Evolutionary conservation across 192 early-diverging fungal species (phyloP).

Genomic region (Haplosporangium gracile): DNA sequence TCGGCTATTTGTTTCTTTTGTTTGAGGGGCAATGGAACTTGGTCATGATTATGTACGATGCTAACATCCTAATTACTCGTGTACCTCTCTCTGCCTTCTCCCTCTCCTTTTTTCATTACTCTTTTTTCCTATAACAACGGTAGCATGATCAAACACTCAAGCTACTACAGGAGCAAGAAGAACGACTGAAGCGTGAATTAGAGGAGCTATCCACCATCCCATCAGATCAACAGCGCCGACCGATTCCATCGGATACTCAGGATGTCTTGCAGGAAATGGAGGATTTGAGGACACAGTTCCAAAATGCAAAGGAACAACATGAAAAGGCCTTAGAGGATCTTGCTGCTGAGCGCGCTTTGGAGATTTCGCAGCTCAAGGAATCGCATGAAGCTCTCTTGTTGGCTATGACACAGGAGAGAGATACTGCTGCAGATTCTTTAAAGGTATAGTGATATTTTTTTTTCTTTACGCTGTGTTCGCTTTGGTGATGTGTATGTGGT

Average conservation of each 20-base stretch:
- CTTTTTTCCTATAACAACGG: neutral
- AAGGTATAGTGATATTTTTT: constrained; percentile 19
- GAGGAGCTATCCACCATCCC: constrained; percentile 31
- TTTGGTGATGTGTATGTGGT: neutral
- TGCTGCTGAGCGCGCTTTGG: constrained; percentile 11
- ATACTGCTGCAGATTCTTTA: constrained; percentile 14
- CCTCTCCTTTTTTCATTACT: neutral
- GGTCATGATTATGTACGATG: neutral
- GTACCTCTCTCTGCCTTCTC: neutral
- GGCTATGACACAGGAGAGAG: constrained; percentile 29
- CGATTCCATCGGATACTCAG: constrained; percentile 46
- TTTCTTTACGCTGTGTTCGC: neutral
- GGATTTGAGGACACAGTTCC: constrained; percentile 38
- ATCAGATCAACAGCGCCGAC: constrained; percentile 35
- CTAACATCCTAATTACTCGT: neutral
- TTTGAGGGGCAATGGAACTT: constrained; percentile 2
- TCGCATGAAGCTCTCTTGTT: constrained; percentile 16
- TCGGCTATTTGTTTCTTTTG: constrained; percentile 7
- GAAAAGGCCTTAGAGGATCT: constrained; percentile 32
- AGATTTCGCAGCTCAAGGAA: constrained; percentile 39
- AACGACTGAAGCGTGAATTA: constrained; percentile 38
- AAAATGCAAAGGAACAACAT: constrained; percentile 29
- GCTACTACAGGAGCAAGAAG: constrained; percentile 52
- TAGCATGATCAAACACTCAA: constrained; percentile 54
- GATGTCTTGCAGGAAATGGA: constrained; percentile 51